These are phyloP conservation scores for Ogataea corticis DNA, from an alignment of 805 yeast species.

Conservation along the genomic window DNA sequence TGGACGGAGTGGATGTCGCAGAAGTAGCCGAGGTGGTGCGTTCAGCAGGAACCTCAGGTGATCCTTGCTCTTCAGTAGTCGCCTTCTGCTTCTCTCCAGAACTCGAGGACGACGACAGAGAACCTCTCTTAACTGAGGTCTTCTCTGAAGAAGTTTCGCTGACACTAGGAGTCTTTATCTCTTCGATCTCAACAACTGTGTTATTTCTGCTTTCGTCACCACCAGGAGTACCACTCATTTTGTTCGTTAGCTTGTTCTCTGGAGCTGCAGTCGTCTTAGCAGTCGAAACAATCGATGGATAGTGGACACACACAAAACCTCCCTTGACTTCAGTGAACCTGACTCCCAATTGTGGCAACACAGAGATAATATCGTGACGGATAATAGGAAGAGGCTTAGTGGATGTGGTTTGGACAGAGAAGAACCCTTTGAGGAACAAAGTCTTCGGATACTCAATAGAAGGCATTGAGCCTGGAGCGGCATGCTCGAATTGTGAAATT, in stretches of 20 bases:
- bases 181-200: conserved; percentile 21
- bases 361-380: conserved; percentile 78
- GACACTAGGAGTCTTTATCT: conserved; percentile 16
- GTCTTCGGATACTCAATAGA: conserved; percentile 93
- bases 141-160: conserved; percentile 23
- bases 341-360: conserved; percentile 73
- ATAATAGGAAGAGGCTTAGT: conserved; percentile 89
- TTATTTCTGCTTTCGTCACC: conserved; percentile 23
- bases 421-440: conserved; percentile 86
- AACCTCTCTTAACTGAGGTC: conserved; percentile 18
- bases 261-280: conserved; percentile 2
- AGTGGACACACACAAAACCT: conserved; percentile 83
- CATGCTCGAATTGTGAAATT: conserved; percentile 44
- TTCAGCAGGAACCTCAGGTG: conserved; percentile 20
- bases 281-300: conserved; percentile 43
- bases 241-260: conserved; percentile 2
- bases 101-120: conserved; percentile 25
- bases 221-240: background rate
- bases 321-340: conserved; percentile 88
- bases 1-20: conserved; percentile 36
- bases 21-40: conserved; percentile 22
- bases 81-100: conserved; percentile 19
- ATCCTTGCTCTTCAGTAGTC: conserved; percentile 13
- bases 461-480: conserved; percentile 82
- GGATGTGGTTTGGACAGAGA: conserved; percentile 92